Base-by-base conservation (phyloP, 495 filamentous ascomycete genomes). In the Geopyxis carbonaria region DNA sequence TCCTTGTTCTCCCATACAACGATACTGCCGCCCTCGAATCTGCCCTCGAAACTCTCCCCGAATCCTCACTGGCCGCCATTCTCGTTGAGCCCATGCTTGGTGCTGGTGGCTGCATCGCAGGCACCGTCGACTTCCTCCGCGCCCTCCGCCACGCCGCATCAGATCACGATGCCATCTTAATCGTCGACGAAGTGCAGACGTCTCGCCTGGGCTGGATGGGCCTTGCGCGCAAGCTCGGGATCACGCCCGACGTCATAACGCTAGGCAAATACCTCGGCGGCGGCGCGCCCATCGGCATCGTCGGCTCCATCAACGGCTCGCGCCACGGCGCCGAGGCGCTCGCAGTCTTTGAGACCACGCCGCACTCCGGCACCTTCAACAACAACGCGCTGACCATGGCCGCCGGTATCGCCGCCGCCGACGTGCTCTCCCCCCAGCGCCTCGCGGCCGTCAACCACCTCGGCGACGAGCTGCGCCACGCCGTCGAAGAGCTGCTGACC, bases 331-430 rank as follows among this genome's bases (percentile, higher is more conserved):
- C n/a, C n/a, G 53, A 62, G 5, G 48, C 68, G 1, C 61, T 70
- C 50, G 41, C 41, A 0, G 23, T 63, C 7, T 67, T 62, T 40
- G 58, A 62, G 41, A 60, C 59, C 6, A 14, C 43, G 14, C 31
- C 33, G 10, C 67, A 72, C 37, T 60, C 66, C 0, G 68, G 68
- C 0, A 72, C 68, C 0, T 72, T 65, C 44, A 70, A 72, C 32
- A 70, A 72, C 36, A 71, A 70, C 40, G 56, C 60, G 1, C 40
- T 69, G 2, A 60, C 60, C 3, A 69, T 70, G 67, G 49, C 45
- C 31, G 64, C 58, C 5, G 66, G 63, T 0, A 52, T 57, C 35
- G 52, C 48, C 7, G 63, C 52, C 9, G 45, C 59, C 3, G 41
- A 49, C 1, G 13, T 62, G 5, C 42, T 61, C 42, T 47, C 52